Percentiles rank a stretch among this genome's conserved stretches.
Evolutionary conservation across 345 rosid species (phyloP).

Genomic region (Firmiana major): DNA sequence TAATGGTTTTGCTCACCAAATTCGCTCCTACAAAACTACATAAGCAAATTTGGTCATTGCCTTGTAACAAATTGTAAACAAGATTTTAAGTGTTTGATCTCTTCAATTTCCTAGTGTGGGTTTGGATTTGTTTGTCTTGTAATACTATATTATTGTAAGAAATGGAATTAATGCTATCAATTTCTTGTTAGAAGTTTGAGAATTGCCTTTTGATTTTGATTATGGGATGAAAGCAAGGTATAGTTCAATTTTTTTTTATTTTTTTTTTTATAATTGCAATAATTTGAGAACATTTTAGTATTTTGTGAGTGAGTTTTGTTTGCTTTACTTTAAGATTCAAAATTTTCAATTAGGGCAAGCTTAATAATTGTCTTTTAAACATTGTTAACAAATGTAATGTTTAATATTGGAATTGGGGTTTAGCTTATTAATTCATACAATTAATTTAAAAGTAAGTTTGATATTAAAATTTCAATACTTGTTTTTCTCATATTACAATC

Average conservation of each 20-base stretch:
- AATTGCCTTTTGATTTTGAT: background rate
- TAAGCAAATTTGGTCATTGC: background rate
- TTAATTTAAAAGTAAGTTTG: no score
- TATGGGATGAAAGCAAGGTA: background rate
- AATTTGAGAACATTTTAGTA: background rate
- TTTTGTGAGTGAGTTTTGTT: no score
- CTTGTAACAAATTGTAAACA: background rate
- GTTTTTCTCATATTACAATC: no score
- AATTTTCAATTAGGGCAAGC: no score
- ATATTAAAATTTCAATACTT: no score
- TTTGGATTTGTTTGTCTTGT: background rate
- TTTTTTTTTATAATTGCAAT: background rate
- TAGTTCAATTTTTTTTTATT: background rate
- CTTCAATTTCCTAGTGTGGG: background rate
- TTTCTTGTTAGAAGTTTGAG: background rate
- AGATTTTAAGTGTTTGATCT: background rate
- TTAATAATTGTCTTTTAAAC: no score
- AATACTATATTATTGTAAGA: background rate
- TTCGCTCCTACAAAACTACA: background rate
- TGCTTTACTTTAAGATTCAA: no score
- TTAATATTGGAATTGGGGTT: no score
- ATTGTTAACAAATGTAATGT: no score
- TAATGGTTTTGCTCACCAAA: conserved; percentile 9
- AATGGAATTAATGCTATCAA: background rate
- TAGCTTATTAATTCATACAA: no score